A percentile compares a stretch with the other conserved stretches of the same genome.
Evolutionary conservation across 148 eudicot species (phyloP).

Genomic region (Talinum fruticosum): DNA sequence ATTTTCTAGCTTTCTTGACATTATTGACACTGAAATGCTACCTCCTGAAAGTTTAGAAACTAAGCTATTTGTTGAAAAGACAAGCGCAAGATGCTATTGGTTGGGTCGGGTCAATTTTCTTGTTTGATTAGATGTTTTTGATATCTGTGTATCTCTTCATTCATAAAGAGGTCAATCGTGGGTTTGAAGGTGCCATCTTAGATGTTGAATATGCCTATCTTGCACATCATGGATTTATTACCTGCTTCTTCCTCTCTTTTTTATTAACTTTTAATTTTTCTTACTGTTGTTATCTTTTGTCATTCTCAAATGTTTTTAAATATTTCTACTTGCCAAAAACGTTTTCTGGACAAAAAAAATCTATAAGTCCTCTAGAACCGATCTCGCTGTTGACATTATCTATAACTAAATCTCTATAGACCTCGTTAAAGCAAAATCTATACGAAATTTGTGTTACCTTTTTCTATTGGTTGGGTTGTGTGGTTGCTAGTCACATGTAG

Average conservation of each 20-base stretch:
- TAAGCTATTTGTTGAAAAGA: not conserved
- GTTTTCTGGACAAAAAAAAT: no score
- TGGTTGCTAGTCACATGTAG: not conserved
- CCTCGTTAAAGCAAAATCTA: no score
- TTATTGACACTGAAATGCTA: not conserved
- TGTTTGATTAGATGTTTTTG: not conserved
- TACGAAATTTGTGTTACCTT: no score
- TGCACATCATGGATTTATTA: not conserved
- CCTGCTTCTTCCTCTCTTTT: not conserved
- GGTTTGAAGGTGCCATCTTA: not conserved
- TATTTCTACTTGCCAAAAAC: no score
- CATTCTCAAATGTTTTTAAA: no score
- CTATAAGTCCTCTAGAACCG: no score
- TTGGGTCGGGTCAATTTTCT: not conserved
- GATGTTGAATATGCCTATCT: not conserved
- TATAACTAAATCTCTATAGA: no score
- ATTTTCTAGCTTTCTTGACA: constrained; percentile 2
- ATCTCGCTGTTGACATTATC: no score
- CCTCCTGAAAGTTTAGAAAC: not conserved
- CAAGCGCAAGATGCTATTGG: not conserved
- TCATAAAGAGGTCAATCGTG: not conserved
- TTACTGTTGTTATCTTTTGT: not conserved
- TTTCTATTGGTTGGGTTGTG: no score
- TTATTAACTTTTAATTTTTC: not conserved
- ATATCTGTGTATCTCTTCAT: not conserved